Evolutionary conservation across 148 eudicot genomes (phyloP), one percentile per base, ranked within the genome.

Genomic region (Rhododendron ovatum): DNA sequence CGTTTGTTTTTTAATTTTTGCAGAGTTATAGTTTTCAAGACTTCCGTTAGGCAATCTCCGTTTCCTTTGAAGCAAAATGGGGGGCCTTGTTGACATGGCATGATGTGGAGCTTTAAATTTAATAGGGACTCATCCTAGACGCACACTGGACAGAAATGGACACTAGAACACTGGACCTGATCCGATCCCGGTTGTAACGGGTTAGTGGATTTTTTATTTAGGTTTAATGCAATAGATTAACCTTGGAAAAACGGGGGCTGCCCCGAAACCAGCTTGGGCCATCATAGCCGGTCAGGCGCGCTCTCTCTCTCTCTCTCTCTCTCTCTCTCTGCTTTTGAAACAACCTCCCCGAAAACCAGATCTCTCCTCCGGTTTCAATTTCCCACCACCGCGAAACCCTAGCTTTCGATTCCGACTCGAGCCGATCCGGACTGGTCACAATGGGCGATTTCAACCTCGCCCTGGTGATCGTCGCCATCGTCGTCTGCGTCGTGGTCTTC

Each of bases 371-470:
- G 55, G 15, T 13, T 51, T 13, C 14, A 50, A 50, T 10, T 50
- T 12, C 65, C 65, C 65, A 59, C 65, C 65, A 22, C 26, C 65
- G 10, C 65, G 39, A 17, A 35, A 20, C 39, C 79, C 79, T 35
- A 75, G 71, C 33, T 4, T 47, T 28, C 41, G 37, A 61, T 59
- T 39, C 22, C 8, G 43, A 12, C 7, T 22, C 50, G 35, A 82
- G 24, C n/a, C 53, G 51, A 61, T 82, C 45, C 57, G 11, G 2
- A 18, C 45, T 33, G 35, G 43, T 76, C 79, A 48, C 28, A 87
- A 97, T 97, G 99, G 98, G 99, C 89, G 99, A 97, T 91, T 97
- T 97, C 90, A 97, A 97, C 88, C 89, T 97, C 50, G 99, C 99
- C 33, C 89, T 97, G n/a, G 92, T 97, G 65, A 89, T 97, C 85